Evolutionary conservation across 352 stramenopile genomes (phyloP), one percentile per base, ranked within the genome.

Genomic region (Plasmopara viticola): DNA sequence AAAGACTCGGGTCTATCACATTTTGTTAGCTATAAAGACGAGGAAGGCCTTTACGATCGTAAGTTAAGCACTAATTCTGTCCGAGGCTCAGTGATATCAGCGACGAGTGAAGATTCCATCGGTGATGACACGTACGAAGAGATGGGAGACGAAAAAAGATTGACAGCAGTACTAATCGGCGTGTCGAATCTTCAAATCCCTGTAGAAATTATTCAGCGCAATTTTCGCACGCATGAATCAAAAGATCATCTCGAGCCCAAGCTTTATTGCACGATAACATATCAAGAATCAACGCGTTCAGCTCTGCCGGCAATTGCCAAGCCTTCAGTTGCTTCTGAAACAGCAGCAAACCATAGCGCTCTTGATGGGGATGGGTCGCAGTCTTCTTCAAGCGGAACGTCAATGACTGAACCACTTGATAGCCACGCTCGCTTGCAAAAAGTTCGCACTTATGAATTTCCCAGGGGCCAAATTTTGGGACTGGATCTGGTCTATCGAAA

Each of bases 401-500:
- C 56, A 41, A 56, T 53, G 29, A 31, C 39, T 35, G 48, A 49
- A 15, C 20, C 54, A 9, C 17, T 30, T 40, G 31, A 49, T 34
- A 56, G 45, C 13, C 69, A 68, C 44, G 55, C 45, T 14, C 68
- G 72, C 17, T 49, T 72, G 28, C 72, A 84, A 9, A 72, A 75
- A n/a, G 74, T 90, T 34, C 78, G 74, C 3, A 90, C 72, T 4
- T 62, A 83, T 49, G 60, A 78, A 35, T 89, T 93, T 35, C 55
- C 55, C 1, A 70, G 71, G 40, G 75, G 76, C 0, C 57, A 78
- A 53, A 69, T 58, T 29, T 53, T 94, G n/a, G 83, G 83, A 8
- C 66, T 94, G n/a, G 80, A 91, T 62, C 60, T 94, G 10, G 78
- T 94, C 10, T 90, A 94, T 51, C 68, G 74, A 44, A 86, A 74